Evolutionary conservation across 2,329 filamentous ascomycete species (phyloP), one percentile per base, ranked within the genome.

Genomic region (Pestalotiopsis sp.): DNA sequence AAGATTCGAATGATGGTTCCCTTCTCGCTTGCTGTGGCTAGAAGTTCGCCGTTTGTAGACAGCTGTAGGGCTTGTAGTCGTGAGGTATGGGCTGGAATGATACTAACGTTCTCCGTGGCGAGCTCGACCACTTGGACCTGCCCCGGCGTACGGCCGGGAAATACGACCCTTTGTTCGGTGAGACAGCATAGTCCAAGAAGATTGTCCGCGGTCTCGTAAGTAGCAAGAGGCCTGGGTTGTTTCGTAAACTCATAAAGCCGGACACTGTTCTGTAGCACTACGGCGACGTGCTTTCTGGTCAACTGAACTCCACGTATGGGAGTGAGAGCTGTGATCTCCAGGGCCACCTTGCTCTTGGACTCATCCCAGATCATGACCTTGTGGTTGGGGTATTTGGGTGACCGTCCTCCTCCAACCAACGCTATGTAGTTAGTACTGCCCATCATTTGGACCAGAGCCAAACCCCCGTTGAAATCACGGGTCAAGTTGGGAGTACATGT

Each of bases 351-450:
- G 70, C 92, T 90, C 73, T 92, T 93, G 70, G 89, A 86, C 75
- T 97, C 94, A 79, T 99, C 95, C 95, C 95, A 98, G 74, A 98
- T 93, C 72, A 97, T 90, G 63, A 95, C 93, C 85, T 97, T 97
- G 81, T 95, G 97, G 77, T 92, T 92, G 14, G 94, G 91, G 75
- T 94, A 96, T 76, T 95, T 95, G 66, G 95, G 94, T 69, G 91
- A 90, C 74, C 88, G 92, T 63, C 96, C 94, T 73, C 95, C 95
- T 71, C 95, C 95, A 67, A 98, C 94, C 11, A 98, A 87, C 36
- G 93, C 95, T 45, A 98, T 86, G 79, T 95, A 97, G 81, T 95
- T 95, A 66, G 93, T 91, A 73, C 90, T 92, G 59, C 92, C 93
- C 78, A 97, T 90, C 93, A 97, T 96, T 79, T 94, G 91, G 31